Base-by-base conservation (phyloP, 169 alveolate species). In the Blepharisma undulans region DNA sequence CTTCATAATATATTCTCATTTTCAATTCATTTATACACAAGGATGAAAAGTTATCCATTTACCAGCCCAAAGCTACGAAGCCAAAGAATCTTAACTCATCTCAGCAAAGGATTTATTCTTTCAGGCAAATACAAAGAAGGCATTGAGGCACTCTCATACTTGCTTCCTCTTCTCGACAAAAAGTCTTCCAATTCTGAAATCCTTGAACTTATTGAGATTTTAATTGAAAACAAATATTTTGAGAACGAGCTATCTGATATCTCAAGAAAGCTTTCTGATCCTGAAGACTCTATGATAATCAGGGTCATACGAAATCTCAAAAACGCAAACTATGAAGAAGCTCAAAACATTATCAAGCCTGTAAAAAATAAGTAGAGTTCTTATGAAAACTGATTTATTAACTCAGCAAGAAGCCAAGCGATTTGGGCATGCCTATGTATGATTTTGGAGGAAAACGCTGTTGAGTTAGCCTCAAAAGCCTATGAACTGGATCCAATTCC, bases 41-140 rank as follows among this genome's bases (percentile, higher is more conserved):
- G 66, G 66, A 74, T 74, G 80, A 74, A 74, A 74, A 25, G 36
- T 5, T 29, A 74, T 74, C 80, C 80, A 22, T 74, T 74, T 74
- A 74, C 80, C 18, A 74, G 80, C 33, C 80, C 29, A 22, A 22
- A 74, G 80, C 33, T 74, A 29, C 80, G 80, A 10, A 74, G 33
- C 80, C 29, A 74, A 74, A 22, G 80, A 74, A 74, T 74, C 29
- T 29, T 74, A 29, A 74, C 48, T 22, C 33, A 25, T 25, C 33
- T 74, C 29, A 3, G 36, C 12, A 74, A 74, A 74, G 80, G 80
- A 74, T 74, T 74, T 74, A 29, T 29, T 74, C 80, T 74, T 74
- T 74, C 80, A 74, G 80, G 80, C 29, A 74, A 74, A 29, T 74
- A 74, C 80, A 25, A 22, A 25, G 80, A 74, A 74, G 80, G 36